phyloP scores from a whole-genome alignment of 129 eudicot genomes.

The Lactuca saligna region DNA sequence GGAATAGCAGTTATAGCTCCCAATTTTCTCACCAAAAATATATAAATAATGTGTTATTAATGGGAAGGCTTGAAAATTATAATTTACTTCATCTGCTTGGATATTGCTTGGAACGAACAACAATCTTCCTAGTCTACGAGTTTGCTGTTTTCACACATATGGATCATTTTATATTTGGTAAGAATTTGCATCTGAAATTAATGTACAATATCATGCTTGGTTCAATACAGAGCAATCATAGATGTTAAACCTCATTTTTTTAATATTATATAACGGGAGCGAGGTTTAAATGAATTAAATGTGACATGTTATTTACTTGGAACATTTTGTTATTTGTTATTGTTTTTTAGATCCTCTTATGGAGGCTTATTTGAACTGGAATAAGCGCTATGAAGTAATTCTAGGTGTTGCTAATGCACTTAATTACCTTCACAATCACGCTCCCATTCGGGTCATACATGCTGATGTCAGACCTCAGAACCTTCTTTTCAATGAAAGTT shows the following conservation, averaged over 20 bases:
- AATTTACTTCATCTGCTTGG: constrained; percentile 18
- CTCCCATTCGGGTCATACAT: constrained; percentile 17
- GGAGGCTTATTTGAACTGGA: background rate
- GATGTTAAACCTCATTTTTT: background rate
- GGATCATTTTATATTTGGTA: constrained; percentile 21
- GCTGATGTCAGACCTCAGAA: background rate
- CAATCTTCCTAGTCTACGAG: constrained; percentile 11
- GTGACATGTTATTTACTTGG: background rate
- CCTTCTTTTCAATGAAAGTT: background rate
- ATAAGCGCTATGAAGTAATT: background rate
- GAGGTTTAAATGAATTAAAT: too few species aligned
- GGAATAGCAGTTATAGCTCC: constrained; percentile 1
- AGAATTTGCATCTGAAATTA: background rate
- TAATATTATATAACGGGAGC: too few species aligned
- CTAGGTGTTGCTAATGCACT: constrained; percentile 5
- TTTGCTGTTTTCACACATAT: background rate
- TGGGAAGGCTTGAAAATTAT: constrained; percentile 2
- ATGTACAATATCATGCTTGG: background rate
- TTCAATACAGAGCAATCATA: background rate
- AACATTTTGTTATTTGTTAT: background rate
- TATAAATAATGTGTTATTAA: background rate
- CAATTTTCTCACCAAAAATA: background rate
- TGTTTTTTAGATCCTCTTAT: background rate
- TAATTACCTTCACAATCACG: constrained; percentile 10
- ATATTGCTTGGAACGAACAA: constrained; percentile 10